Evolutionary conservation across 441 rosid species (phyloP).

Genomic region (Populus hybrid): DNA sequence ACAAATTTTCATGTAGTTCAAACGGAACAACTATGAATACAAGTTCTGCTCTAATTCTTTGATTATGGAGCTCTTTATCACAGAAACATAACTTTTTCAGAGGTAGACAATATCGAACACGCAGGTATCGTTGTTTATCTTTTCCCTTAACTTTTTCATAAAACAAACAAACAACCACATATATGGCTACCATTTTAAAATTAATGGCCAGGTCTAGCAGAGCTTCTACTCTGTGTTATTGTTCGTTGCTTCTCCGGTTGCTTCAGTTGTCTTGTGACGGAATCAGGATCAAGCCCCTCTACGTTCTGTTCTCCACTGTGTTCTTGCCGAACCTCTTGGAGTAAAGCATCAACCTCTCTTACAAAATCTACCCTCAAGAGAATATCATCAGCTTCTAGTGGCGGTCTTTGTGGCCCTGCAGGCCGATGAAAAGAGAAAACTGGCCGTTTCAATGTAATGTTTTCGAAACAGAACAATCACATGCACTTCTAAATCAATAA

Average conservation of each 20-base stretch:
- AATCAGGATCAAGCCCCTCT: slow-evolving; percentile 64
- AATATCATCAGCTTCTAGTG: slow-evolving; percentile 56
- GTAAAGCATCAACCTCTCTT: slow-evolving; percentile 73
- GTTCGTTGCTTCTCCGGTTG: slow-evolving; percentile 82
- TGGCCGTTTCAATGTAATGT: not conserved
- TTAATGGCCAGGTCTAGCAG: slow-evolving; percentile 68
- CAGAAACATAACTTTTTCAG: too few species aligned
- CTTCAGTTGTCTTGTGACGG: slow-evolving; percentile 74
- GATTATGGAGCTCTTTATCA: too few species aligned
- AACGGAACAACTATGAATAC: too few species aligned
- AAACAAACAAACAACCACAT: not conserved
- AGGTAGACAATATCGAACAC: not conserved
- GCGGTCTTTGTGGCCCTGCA: slow-evolving; percentile 61
- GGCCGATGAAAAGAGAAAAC: slow-evolving; percentile 42
- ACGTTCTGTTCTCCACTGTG: slow-evolving; percentile 38
- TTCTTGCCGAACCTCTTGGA: slow-evolving; percentile 69
- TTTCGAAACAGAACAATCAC: slow-evolving; percentile 1
- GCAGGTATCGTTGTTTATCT: not conserved
- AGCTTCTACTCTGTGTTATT: slow-evolving; percentile 64
- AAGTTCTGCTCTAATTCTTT: too few species aligned
- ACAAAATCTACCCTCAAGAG: slow-evolving; percentile 86
- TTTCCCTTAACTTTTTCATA: too few species aligned
- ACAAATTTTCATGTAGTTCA: too few species aligned
- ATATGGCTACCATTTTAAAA: slow-evolving; percentile 51
- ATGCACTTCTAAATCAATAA: not conserved